Percentiles rank a stretch among this genome's conserved stretches.
Evolutionary conservation across 257 asterid genomes (phyloP).

Genomic region (Paulownia fortunei): DNA sequence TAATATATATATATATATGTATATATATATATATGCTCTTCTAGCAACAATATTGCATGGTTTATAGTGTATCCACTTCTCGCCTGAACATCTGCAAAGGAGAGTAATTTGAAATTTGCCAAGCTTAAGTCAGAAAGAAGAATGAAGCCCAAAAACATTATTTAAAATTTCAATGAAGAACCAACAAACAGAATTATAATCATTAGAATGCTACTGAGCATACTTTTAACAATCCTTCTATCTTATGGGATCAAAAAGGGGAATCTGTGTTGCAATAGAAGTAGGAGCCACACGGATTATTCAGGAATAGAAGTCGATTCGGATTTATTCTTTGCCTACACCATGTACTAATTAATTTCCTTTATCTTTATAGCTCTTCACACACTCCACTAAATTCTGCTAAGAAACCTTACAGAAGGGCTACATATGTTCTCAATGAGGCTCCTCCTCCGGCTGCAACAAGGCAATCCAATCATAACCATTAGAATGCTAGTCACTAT

Average conservation of each 20-base stretch:
- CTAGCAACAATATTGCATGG: slow-evolving; percentile 11
- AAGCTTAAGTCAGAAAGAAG: background rate
- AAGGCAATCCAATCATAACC: slow-evolving; percentile 11
- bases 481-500: background rate
- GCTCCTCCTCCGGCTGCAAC: slow-evolving; percentile 1
- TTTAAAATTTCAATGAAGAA: slow-evolving; percentile 10
- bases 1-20: too few relatives aligned
- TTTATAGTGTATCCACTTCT: slow-evolving; percentile 15
- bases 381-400: background rate
- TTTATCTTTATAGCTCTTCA: background rate
- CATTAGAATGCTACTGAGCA: slow-evolving; percentile 7
- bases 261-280: background rate
- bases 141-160: slow-evolving; percentile 8
- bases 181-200: slow-evolving; percentile 15
- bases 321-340: background rate
- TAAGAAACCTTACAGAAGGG: background rate
- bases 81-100: background rate
- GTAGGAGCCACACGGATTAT: background rate
- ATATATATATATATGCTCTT: background rate
- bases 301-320: background rate
- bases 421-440: background rate
- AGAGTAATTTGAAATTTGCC: background rate
- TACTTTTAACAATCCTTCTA: slow-evolving; percentile 14
- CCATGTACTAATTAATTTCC: background rate
- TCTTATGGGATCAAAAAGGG: slow-evolving; percentile 18